Base-by-base conservation (phyloP, 495 filamentous ascomycete species). In the Penicillium psychrofluorescens region DNA sequence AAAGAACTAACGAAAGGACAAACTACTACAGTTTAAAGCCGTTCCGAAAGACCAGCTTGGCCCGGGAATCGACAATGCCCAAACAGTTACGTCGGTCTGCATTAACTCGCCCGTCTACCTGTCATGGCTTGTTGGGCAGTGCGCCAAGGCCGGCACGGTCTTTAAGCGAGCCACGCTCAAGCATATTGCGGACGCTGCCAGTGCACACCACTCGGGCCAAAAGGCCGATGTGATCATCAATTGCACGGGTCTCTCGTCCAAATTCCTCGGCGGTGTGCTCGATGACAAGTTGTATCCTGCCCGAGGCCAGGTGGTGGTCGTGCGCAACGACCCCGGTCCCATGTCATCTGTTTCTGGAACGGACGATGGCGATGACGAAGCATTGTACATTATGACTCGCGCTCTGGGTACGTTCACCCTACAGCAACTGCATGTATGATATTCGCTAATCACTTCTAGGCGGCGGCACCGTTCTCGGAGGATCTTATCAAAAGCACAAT, bases 31-130 rank as follows among this genome's bases (percentile, higher is more conserved):
- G 75, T 79, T 86, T 63, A 71, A 74, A 43, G 62, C 75, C 36
- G 51, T 95, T 0, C 54, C 71, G 7, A 48, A 70, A 41, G 59
- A 69, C 0, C 63, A 83, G 32, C 64, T 95, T 7, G 76, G 76
- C 0, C 44, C 59, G 1, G 81, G 74, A 7, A 75, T 80, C 32
- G 79, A 87, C 43, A 83, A 79, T n/a, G 91, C 75, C 6, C 85
- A 78, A 36, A 65, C 72, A 34, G 95, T 90, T 60, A 86, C 75
- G 6, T 90, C 85, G 0, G 84, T 95, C 31, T 96, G 90, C 64
- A 91, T 98, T 58, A 96, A 98, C 68, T 83, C 84, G 0, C 80
- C 86, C 38, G 50, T 95, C 38, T 96, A 96, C 68, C 77, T 95
- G 11, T 81, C 86, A 1, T 96, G 85, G 77, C 77, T 96, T 0